Percentiles rank a stretch among this genome's conserved stretches.
phyloP scores from a whole-genome alignment of 441 rosid species.

The Syzygium syzygioides region DNA sequence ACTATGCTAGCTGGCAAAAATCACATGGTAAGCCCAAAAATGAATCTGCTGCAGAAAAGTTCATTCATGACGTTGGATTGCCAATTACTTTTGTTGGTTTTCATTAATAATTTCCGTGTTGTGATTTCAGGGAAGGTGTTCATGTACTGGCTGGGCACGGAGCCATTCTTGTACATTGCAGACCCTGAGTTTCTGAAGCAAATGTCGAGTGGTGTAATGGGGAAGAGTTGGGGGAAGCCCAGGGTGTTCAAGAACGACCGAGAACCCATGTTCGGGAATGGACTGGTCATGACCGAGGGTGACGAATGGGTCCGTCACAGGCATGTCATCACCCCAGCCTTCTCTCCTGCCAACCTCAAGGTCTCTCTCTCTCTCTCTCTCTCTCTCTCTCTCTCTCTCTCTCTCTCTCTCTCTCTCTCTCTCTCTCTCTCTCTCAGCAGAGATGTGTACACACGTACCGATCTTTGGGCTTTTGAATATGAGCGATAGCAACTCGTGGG shows the following conservation, averaged over 20 bases:
- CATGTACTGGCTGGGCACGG: slow-evolving; percentile 89
- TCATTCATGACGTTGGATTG: neutral
- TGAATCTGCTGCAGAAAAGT: neutral
- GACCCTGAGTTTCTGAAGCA: slow-evolving; percentile 81
- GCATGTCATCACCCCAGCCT: slow-evolving; percentile 86
- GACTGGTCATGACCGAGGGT: slow-evolving; percentile 87
- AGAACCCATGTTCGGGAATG: slow-evolving; percentile 89
- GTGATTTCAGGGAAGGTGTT: slow-evolving; percentile 76
- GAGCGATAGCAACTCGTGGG: neutral
- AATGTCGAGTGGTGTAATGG: slow-evolving; percentile 73
- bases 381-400: too few species aligned
- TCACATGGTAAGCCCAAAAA: neutral
- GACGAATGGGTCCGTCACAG: slow-evolving; percentile 96
- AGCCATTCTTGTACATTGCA: slow-evolving; percentile 86
- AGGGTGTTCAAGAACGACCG: slow-evolving; percentile 76
- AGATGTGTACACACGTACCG: neutral
- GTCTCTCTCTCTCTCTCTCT: slow-evolving; percentile 21
- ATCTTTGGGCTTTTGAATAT: neutral
- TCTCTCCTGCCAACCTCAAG: slow-evolving; percentile 80
- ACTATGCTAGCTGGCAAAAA: slow-evolving; percentile 4
- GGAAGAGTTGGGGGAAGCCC: slow-evolving; percentile 98
- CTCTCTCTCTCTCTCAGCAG: neutral
- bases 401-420: neutral
- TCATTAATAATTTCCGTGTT: neutral
- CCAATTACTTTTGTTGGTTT: neutral